Percentiles rank a stretch among this genome's conserved stretches.
These are phyloP conservation scores for Botrytis byssoidea DNA, from an alignment of 2,329 filamentous ascomycete species.

Conservation along the genomic window DNA sequence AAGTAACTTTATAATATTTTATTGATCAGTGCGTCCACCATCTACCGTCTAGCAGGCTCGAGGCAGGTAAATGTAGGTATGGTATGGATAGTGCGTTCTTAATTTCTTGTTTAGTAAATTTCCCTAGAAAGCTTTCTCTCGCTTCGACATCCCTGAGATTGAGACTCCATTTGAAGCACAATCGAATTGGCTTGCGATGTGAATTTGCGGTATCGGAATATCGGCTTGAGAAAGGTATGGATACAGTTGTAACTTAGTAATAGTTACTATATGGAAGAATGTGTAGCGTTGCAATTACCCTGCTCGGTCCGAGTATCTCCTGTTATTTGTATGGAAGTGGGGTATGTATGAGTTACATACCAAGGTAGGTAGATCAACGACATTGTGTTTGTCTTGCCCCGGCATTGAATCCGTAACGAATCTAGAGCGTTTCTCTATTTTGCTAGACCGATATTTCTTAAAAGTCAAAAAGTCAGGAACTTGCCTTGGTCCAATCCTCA, in stretches of 20 bases:
- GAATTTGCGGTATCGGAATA: conserved; percentile 11
- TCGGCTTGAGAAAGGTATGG: not conserved
- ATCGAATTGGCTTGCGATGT: not conserved
- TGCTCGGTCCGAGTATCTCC: conserved; percentile 8
- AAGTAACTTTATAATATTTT: conserved; percentile 19
- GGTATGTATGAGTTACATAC: not conserved
- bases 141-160: conserved; percentile 12
- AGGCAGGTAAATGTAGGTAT: not conserved
- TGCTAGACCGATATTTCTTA: not conserved
- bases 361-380: not conserved
- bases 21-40: not conserved
- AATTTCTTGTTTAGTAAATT: not conserved
- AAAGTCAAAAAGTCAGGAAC: not conserved
- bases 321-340: not conserved
- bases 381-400: not conserved
- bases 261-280: not conserved
- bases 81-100: not conserved
- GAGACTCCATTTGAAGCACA: not conserved
- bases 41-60: not conserved
- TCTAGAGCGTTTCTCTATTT: not conserved
- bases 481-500: not conserved
- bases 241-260: not conserved
- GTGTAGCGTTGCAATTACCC: conserved; percentile 2
- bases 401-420: not conserved
- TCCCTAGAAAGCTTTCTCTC: conserved; percentile 4